Base-by-base conservation (phyloP, 768 basidiomycete genomes). In the Rhodotorula sphaerocarpa region DNA sequence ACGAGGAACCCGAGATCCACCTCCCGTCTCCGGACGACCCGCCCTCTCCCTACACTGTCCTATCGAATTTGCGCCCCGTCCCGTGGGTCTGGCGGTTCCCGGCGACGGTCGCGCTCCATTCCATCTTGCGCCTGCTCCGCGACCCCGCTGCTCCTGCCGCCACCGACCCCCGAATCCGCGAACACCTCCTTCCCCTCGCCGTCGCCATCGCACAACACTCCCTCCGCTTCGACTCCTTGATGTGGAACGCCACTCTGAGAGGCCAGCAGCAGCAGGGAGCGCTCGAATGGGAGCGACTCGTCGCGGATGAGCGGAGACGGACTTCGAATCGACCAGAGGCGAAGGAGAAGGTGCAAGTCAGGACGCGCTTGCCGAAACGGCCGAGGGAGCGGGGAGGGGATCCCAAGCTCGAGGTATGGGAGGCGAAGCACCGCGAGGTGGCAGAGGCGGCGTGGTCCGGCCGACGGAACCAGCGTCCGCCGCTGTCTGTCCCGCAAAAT, bases 31-130 rank as follows among this genome's bases (percentile, higher is more conserved):
- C 28, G 10, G 39, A 44, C 27, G 3, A 2, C 10, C 34, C 39
- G 2, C 34, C 39, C 6, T 21, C 58, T 43, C 34, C 59, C 16
- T 33, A 44, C 7, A 45, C 30, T 25, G 50, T 42, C 50, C 50
- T 52, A 4, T 42, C 57, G 41, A 47, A 27, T 41, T 50, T 53
- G 21, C 36, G 43, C 5, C 65, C 65, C 14, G 65, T 61, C 30
- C 54, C 48, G 9, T 67, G 66, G 66, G 46, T 67, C 20, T 67
- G 66, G 66, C 48, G 61, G 5, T n/a, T 59, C 11, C 66, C 66
- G 1, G 66, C 66, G 1, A 47, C 61, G 2, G 55, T 50, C 12
- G 66, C 66, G 0, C 36, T 67, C 6, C 58, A 67, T 45, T 42
- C 61, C 7, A 59, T 67, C 47, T 55, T 67, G 9, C 61, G 61